A percentile compares a stretch with the other conserved stretches of the same genome.
These are phyloP conservation scores for Backusella mclennaniae DNA, from an alignment of 192 early-diverging fungal species.

Conservation along the genomic window DNA sequence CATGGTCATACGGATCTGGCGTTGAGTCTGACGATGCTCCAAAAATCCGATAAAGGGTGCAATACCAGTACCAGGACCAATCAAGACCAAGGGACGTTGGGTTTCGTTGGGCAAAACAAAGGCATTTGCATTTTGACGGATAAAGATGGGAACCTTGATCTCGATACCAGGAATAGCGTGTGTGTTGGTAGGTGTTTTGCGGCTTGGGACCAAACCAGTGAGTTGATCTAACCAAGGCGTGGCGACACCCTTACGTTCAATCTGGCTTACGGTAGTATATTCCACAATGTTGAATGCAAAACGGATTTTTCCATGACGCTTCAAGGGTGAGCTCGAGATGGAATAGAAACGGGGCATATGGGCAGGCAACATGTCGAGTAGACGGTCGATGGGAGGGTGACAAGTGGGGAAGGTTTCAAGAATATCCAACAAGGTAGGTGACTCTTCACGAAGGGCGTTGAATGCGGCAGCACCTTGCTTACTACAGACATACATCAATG, in stretches of 20 bases:
- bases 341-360: slow-evolving; percentile 90
- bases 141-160: slow-evolving; percentile 45
- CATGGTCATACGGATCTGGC: slow-evolving; percentile 39
- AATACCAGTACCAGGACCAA: slow-evolving; percentile 94
- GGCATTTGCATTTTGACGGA: slow-evolving; percentile 52
- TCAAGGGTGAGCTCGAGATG: slow-evolving; percentile 67
- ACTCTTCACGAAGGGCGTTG: slow-evolving; percentile 62
- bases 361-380: slow-evolving; percentile 78
- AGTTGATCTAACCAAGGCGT: slow-evolving; percentile 81
- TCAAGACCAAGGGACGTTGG: slow-evolving; percentile 72
- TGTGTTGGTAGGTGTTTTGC: background rate
- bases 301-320: slow-evolving; percentile 45
- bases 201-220: slow-evolving; percentile 32
- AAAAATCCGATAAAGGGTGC: slow-evolving; percentile 92
- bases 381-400: slow-evolving; percentile 59
- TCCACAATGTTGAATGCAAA: slow-evolving; percentile 91
- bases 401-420: slow-evolving; percentile 79
- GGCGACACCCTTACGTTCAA: slow-evolving; percentile 62
- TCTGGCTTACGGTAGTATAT: slow-evolving; percentile 46
- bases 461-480: slow-evolving; percentile 71
- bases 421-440: slow-evolving; percentile 78
- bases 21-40: slow-evolving; percentile 64
- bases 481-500: slow-evolving; percentile 78
- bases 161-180: background rate
- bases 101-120: slow-evolving; percentile 70